Conservation (phyloP, 2,329 filamentous ascomycete genomes). For the Aureobasidium namibiae region DNA sequence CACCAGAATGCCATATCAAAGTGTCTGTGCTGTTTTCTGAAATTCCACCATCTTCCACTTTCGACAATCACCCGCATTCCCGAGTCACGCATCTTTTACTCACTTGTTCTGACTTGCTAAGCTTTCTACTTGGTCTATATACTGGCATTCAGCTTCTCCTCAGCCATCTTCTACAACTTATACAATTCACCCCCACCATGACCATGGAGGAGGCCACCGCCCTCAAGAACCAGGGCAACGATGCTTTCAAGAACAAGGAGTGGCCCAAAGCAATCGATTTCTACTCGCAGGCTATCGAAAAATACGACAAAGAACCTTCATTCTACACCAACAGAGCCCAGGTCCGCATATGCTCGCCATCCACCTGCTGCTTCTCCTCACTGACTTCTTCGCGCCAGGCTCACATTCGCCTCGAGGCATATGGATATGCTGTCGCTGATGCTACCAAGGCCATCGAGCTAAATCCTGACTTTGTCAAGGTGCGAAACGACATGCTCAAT, state of each 20-base stretch:
- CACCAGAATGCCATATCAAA: background rate
- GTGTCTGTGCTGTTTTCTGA: constrained; percentile 5
- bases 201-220: constrained; percentile 55
- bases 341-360: constrained; percentile 44
- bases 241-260: constrained; percentile 80
- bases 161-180: background rate
- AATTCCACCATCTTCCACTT: background rate
- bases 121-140: background rate
- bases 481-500: constrained; percentile 35
- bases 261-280: constrained; percentile 74
- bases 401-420: constrained; percentile 91
- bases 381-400: constrained; percentile 45
- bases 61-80: background rate
- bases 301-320: constrained; percentile 74
- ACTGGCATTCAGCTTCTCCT: background rate
- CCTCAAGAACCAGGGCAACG: constrained; percentile 90
- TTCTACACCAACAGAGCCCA: constrained; percentile 94
- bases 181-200: background rate
- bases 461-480: constrained; percentile 78
- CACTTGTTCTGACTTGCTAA: background rate
- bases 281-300: constrained; percentile 80
- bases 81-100: background rate
- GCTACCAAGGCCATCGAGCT: constrained; percentile 86
- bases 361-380: background rate
- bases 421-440: constrained; percentile 85